These are phyloP conservation scores for Colletotrichum orbiculare DNA, from an alignment of 2,329 filamentous ascomycete species.

Conservation along the genomic window DNA sequence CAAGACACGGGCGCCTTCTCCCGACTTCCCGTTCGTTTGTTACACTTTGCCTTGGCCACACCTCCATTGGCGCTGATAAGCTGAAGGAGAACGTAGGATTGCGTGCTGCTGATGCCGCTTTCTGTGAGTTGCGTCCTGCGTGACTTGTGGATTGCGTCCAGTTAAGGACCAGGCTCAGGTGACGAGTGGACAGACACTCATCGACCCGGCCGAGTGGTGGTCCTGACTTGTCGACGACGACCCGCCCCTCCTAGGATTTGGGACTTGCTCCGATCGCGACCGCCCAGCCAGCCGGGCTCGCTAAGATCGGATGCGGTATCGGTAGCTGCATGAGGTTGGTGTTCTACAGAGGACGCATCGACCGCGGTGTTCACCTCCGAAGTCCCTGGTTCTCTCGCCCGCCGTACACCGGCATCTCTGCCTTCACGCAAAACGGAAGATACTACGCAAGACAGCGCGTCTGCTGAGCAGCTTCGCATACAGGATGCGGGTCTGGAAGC, in stretches of 20 bases:
- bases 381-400: background rate
- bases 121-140: constrained; percentile 20
- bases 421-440: constrained; percentile 17
- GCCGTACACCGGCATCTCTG: constrained; percentile 10
- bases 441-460: constrained; percentile 14
- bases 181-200: constrained; percentile 19
- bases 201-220: constrained; percentile 9
- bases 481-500: constrained; percentile 11
- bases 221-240: constrained; percentile 7
- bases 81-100: constrained; percentile 9
- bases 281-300: constrained; percentile 22
- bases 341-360: constrained; percentile 21
- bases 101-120: constrained; percentile 19
- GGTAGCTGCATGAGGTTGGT: constrained; percentile 32
- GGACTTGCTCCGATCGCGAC: constrained; percentile 18
- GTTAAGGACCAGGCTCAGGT: constrained; percentile 28
- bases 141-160: constrained; percentile 19
- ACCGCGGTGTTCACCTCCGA: constrained; percentile 7
- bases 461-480: background rate
- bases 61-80: constrained; percentile 15
- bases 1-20: constrained; percentile 25
- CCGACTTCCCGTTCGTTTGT: constrained; percentile 10
- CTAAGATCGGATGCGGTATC: constrained; percentile 25
- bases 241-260: constrained; percentile 21
- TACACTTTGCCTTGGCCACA: constrained; percentile 3